Conservation (phyloP, 768 basidiomycete species). For the Leccinellum albellum region DNA sequence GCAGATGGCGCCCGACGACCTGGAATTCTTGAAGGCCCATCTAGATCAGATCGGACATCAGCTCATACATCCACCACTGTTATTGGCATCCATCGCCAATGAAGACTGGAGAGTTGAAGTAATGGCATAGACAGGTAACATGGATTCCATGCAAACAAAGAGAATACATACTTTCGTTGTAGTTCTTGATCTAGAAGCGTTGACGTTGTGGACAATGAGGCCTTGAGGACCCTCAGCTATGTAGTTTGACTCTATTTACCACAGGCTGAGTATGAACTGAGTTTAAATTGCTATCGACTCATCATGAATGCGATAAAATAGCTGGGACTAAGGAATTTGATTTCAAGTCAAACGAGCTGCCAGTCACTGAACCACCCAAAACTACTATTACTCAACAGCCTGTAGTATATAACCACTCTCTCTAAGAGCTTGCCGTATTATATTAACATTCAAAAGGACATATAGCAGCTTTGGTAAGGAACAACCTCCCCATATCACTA, state of each 20-base stretch:
- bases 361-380: not conserved
- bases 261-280: conserved; percentile 10
- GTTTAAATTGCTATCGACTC: no score
- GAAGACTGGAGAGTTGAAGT: not conserved
- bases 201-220: conserved; percentile 27
- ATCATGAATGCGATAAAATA: no score
- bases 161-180: conserved; percentile 28
- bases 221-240: not conserved
- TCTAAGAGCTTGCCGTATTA: not conserved
- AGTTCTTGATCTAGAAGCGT: conserved; percentile 24
- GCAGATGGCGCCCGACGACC: conserved; percentile 95
- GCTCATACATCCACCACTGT: conserved; percentile 18
- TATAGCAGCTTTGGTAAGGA: conserved; percentile 36
- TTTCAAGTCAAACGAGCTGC: not conserved
- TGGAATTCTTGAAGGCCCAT: conserved; percentile 91
- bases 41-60: conserved; percentile 30
- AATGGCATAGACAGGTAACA: not conserved
- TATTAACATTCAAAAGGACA: not conserved
- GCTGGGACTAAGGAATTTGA: no score
- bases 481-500: conserved; percentile 20
- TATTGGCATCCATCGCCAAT: conserved; percentile 31
- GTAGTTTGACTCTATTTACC: conserved; percentile 28
- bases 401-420: not conserved
- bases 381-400: not conserved
- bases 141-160: not conserved